Conservation (phyloP, 495 filamentous ascomycete species). For the Chaetomium fimeti region DNA sequence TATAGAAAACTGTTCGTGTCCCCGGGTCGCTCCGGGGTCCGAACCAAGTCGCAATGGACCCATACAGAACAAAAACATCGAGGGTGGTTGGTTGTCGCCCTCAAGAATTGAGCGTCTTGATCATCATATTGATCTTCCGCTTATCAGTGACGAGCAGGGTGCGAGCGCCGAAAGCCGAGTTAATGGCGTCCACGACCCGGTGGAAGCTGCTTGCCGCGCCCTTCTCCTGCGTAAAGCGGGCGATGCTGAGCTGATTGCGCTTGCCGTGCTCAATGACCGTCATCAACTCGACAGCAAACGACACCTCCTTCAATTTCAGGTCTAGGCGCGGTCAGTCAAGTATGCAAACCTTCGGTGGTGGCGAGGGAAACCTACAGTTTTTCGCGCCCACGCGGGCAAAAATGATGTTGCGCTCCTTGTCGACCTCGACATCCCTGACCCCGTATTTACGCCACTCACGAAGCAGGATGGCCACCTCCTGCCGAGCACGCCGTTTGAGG, state of each 20-base stretch:
- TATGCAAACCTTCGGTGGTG: conserved; percentile 2
- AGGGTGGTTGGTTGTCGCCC: not conserved
- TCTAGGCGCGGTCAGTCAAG: conserved; percentile 44
- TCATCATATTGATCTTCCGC: conserved; percentile 66
- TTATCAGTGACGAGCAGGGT: conserved; percentile 69
- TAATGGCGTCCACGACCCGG: conserved; percentile 72
- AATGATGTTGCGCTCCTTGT: conserved; percentile 70
- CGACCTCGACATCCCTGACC: conserved; percentile 69
- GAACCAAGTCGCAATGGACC: not conserved
- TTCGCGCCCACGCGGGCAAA: conserved; percentile 68
- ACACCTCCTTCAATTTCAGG: conserved; percentile 71
- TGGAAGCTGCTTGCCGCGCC: conserved; percentile 85
- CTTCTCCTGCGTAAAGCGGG: conserved; percentile 80
- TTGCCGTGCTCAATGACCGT: conserved; percentile 77
- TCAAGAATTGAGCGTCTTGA: conserved; percentile 53
- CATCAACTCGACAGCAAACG: conserved; percentile 80
- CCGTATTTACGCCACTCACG: conserved; percentile 78
- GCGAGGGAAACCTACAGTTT: conserved; percentile 64
- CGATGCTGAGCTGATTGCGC: conserved; percentile 65
- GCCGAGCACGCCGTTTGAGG: conserved; percentile 64
- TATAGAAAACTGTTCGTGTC: not conserved
- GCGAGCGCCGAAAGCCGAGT: conserved; percentile 56
- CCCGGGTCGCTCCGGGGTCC: not conserved
- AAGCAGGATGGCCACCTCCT: conserved; percentile 70
- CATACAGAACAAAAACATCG: not conserved